Evolutionary conservation across 129 eudicot species (phyloP).

Genomic region (Artemisia annua): DNA sequence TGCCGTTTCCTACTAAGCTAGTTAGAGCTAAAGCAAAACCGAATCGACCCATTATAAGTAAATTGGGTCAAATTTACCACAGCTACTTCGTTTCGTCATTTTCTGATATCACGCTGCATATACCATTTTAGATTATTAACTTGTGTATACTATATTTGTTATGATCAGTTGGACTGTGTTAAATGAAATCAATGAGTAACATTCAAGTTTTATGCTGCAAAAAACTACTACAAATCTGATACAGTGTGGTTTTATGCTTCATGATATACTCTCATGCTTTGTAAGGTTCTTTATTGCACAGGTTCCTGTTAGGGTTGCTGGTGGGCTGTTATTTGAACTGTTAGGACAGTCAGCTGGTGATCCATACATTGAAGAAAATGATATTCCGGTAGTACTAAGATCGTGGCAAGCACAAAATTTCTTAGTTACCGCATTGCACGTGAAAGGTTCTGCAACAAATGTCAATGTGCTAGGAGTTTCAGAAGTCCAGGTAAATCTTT

Average conservation of each 20-base stretch:
- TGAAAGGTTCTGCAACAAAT: constrained; percentile 63
- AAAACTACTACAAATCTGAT: constrained; percentile 3
- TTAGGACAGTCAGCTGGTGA: constrained; percentile 78
- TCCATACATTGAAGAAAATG: constrained; percentile 69
- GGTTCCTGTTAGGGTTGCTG: constrained; percentile 81
- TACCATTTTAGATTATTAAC: neutral
- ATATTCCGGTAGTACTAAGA: constrained; percentile 63
- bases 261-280: constrained; percentile 18
- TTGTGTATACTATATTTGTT: neutral
- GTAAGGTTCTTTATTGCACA: constrained; percentile 18
- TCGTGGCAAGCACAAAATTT: constrained; percentile 82
- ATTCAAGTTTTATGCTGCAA: constrained; percentile 2
- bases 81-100: neutral
- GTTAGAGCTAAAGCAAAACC: too few species aligned
- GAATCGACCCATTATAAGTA: neutral
- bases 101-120: neutral
- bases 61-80: too few species aligned
- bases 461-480: constrained; percentile 61
- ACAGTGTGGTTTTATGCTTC: neutral
- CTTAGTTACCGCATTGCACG: constrained; percentile 58
- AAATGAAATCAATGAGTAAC: neutral
- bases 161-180: constrained; percentile 7
- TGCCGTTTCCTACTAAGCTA: neutral
- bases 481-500: constrained; percentile 70
- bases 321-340: constrained; percentile 66